Percentiles rank a stretch among this genome's conserved stretches.
phyloP scores from a whole-genome alignment of 139 green algal species.

The Spirogloea muscicola region DNA sequence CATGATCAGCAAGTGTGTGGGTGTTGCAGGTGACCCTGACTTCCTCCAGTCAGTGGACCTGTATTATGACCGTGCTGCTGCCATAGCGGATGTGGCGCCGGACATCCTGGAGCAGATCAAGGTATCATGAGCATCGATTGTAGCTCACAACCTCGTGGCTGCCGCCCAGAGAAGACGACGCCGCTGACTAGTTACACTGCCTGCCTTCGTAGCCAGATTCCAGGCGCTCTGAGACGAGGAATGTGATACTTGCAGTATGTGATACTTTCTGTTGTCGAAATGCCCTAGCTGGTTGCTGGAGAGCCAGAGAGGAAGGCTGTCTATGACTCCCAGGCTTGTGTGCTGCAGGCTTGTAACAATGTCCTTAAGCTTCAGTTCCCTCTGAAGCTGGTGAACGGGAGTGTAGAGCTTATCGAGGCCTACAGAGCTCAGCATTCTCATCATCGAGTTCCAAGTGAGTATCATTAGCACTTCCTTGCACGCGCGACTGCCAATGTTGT shows the following conservation, averaged over 20 bases:
- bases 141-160: too few species aligned
- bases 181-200: too few species aligned
- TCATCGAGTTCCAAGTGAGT: constrained; percentile 15
- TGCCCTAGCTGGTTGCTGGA: not conserved
- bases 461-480: constrained; percentile 3
- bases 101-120: constrained; percentile 48
- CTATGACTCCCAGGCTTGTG: not conserved
- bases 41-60: constrained; percentile 48
- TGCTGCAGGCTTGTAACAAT: constrained; percentile 48
- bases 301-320: not conserved
- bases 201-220: too few species aligned
- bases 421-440: constrained; percentile 45
- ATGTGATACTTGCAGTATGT: not conserved
- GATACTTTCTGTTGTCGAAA: not conserved
- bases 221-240: too few species aligned
- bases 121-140: too few species aligned
- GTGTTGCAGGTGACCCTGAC: constrained; percentile 35
- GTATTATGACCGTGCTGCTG: constrained; percentile 41
- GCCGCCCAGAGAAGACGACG: too few species aligned
- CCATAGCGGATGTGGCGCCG: constrained; percentile 26
- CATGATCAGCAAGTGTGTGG: too few species aligned
- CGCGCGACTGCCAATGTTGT: too few species aligned
- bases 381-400: constrained; percentile 32
- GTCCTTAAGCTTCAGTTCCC: constrained; percentile 45
- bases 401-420: constrained; percentile 37